Evolutionary conservation across 148 eudicot species (phyloP), one percentile per base, ranked within the genome.

Genomic region (Drosera capensis): DNA sequence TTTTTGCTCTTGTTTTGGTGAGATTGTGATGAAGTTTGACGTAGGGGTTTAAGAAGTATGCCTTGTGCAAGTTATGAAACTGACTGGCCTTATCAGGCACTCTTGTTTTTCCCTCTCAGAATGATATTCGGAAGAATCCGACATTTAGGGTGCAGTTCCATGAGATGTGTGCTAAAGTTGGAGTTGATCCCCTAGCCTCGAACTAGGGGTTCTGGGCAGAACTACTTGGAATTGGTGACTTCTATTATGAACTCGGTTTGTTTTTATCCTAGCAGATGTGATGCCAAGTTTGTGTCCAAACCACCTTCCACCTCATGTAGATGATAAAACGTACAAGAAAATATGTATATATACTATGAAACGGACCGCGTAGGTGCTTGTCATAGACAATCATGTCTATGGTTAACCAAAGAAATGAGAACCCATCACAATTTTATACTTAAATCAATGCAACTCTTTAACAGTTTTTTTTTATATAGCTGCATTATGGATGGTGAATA

Each of bases 161-260:
- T 47, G 99, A 85, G 74, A 90, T 90, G 99, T 85, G 99, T 66
- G 86, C 99, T 43, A 90, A 90, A 70, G 95, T 90, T 43, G 99
- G 99, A 55, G 97, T 90, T 16, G 97, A 90, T 42, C 97, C 97
- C 19, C 65, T 90, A 37, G 99, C 99, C 59, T 90, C 99, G 16
- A 90, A 90, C 47, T 84, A 90, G 51, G 99, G 99, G 69, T 84
- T 90, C 59, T 90, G 99, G 99, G 93, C 99, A 3, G 99, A 90
- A 70, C 79, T 85, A 52, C 54, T 90, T 43, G 99, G 99, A 31
- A 84, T 84, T 46, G 99, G 97, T 46, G 97, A 88, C 71, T 88
- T 88, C 71, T 88, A 88, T 60, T 88, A 80, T 43, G 97, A 88
- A 70, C 83, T 88, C 56, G 97, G 97, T 88, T 45, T 59, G 92